Conservation (phyloP, 2,329 filamentous ascomycete species). For the Aspergillus sp. region DNA sequence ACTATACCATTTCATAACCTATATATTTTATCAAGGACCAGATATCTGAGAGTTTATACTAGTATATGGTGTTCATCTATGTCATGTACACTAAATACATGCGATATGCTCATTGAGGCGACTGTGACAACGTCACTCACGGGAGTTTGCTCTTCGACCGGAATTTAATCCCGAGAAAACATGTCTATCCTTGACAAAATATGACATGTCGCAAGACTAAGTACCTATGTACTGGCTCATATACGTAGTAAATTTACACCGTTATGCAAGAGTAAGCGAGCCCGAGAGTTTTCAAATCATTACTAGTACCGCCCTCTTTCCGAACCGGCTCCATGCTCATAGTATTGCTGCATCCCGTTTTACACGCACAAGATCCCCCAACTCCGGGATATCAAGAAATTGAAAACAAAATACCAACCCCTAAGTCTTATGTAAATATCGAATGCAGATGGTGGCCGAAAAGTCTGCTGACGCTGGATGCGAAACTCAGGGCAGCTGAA, state of each 20-base stretch:
- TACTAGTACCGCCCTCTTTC: not conserved
- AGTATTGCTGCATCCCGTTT: not conserved
- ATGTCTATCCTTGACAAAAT: not conserved
- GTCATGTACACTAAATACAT: not conserved
- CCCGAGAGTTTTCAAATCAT: conserved; percentile 1
- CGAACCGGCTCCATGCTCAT: not conserved
- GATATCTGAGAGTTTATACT: not conserved
- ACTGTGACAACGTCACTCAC: not conserved
- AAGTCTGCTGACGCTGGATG: not conserved
- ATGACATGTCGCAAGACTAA: not conserved
- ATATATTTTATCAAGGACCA: not conserved
- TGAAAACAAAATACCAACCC: not conserved
- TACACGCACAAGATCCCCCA: conserved; percentile 6
- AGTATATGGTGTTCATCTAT: not conserved
- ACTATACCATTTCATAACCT: not conserved
- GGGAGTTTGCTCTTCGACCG: not conserved
- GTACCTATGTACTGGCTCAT: not conserved
- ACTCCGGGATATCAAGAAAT: conserved; percentile 17
- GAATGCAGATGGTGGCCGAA: not conserved
- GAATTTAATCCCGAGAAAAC: not conserved
- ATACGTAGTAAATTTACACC: not conserved
- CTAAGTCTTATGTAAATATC: not conserved
- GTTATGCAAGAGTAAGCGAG: not conserved
- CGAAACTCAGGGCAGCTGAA: not conserved
- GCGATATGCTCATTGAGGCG: not conserved